A percentile compares a stretch with the other conserved stretches of the same genome.
These are phyloP conservation scores for Pseudofabraea citricarpa DNA, from an alignment of 2,329 filamentous ascomycete species.

Conservation along the genomic window DNA sequence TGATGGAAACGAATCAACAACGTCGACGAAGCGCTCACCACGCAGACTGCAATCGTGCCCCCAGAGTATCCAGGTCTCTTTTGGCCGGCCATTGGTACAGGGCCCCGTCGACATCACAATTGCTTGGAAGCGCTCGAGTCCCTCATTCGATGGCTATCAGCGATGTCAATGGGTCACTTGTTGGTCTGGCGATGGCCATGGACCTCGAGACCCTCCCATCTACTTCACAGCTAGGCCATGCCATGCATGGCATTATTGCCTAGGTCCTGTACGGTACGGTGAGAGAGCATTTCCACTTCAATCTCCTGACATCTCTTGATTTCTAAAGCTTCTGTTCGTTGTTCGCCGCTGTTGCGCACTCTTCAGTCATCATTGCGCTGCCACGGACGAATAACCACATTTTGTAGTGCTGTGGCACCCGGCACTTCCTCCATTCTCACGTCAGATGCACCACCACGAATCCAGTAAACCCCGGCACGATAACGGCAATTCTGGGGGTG, in stretches of 20 bases:
- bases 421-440: not conserved
- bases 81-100: too few relatives aligned
- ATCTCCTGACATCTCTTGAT: too few relatives aligned
- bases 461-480: constrained; percentile 16
- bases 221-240: not conserved
- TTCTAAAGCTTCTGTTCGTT: too few relatives aligned
- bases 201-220: not conserved
- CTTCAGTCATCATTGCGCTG: too few relatives aligned
- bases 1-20: not conserved
- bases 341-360: too few relatives aligned
- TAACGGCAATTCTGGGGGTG: constrained; percentile 18
- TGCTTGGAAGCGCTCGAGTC: not conserved
- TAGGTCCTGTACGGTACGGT: too few relatives aligned
- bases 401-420: not conserved
- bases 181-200: not conserved
- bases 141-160: not conserved
- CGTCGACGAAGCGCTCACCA: not conserved
- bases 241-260: too few relatives aligned
- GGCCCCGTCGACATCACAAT: not conserved
- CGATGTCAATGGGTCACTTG: not conserved
- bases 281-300: too few relatives aligned
- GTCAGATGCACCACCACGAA: not conserved
- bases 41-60: not conserved
- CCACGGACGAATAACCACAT: too few relatives aligned
- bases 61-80: too few relatives aligned